Base-by-base conservation (phyloP, 192 early-diverging fungal species). In the Ambispora gerdemannii region DNA sequence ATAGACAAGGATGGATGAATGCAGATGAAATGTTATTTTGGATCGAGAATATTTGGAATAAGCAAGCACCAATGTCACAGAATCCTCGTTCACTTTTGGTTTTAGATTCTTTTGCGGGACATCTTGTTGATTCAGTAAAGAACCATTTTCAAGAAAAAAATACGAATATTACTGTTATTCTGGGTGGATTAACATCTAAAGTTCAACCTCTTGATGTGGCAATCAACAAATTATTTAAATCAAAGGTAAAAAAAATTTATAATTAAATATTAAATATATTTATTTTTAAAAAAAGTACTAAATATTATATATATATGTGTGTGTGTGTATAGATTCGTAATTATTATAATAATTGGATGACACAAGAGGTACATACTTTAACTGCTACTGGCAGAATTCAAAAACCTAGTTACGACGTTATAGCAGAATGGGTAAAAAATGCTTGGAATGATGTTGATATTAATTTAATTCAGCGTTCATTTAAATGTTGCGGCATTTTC, bases 401-500 rank as follows among this genome's bases (percentile, higher is more conserved):
- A 43, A 19, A 11, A 63, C 33, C 28, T 13, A 36, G 25, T 35
- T 63, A 63, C n/a, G 22, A 60, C 4, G 31, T 30, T 13, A 0
- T 60, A 30, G 58, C 31, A 24, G 19, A 25, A 25, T 60, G 58
- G 58, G 27, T 60, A 7, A 19, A 63, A 15, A 36, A 1, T 32
- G n/a, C 60, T 34, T 63, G 60, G 33, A 38, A 63, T 36, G 31
- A 24, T 24, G 32, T 63, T 43, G 61, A 63, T 30, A 60, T 2
- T 59, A 24, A 24, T 20, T 59, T 59, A 31, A 59, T 63, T 63
- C 1, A 36, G 30, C 8, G 19, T 4, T 33, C 15, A n/a, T 63
- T 63, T 3, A 63, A 63, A 38, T 63, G 60, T 32, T 63, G 60
- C 35, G 60, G 33, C 3, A 38, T 63, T 63, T 63, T 30, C 19